Evolutionary conservation across 2,329 filamentous ascomycete genomes (phyloP).

Genomic region (Diaporthe eres): DNA sequence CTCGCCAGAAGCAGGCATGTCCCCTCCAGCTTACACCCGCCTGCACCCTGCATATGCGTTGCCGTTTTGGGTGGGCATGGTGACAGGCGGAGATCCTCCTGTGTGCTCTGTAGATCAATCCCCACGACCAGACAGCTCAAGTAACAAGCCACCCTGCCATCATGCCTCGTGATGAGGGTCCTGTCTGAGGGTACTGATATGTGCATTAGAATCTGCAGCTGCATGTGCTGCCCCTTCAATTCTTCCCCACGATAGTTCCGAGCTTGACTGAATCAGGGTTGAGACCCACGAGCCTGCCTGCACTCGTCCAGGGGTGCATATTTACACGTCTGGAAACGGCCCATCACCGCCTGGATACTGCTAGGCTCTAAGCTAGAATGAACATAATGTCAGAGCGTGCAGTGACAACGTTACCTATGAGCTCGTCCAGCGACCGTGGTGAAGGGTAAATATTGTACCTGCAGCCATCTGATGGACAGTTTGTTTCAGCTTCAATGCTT

Average conservation of each 20-base stretch:
- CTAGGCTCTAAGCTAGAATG: not conserved
- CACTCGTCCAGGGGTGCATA: not conserved
- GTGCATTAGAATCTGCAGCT: not conserved
- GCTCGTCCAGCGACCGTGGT: not conserved
- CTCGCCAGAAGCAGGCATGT: not conserved
- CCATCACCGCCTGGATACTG: not conserved
- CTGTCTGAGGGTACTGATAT: not conserved
- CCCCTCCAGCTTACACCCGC: slow-evolving; percentile 11
- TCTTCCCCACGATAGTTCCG: not conserved
- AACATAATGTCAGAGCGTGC: not conserved
- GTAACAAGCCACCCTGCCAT: not conserved
- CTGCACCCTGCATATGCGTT: not conserved
- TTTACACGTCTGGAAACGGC: not conserved
- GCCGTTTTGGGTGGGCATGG: not conserved
- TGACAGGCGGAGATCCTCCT: not conserved
- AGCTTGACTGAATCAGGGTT: not conserved
- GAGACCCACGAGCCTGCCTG: slow-evolving; percentile 16
- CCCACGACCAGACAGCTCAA: not conserved
- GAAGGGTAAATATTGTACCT: slow-evolving; percentile 3
- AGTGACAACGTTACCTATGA: not conserved
- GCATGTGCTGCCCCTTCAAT: slow-evolving; percentile 4
- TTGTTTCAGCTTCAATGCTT: slow-evolving; percentile 4
- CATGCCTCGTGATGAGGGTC: not conserved
- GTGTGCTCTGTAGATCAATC: slow-evolving; percentile 11
- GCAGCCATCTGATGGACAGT: not conserved